These are phyloP conservation scores for Penicillium sp. DNA, from an alignment of 2,329 filamentous ascomycete genomes.

Conservation along the genomic window DNA sequence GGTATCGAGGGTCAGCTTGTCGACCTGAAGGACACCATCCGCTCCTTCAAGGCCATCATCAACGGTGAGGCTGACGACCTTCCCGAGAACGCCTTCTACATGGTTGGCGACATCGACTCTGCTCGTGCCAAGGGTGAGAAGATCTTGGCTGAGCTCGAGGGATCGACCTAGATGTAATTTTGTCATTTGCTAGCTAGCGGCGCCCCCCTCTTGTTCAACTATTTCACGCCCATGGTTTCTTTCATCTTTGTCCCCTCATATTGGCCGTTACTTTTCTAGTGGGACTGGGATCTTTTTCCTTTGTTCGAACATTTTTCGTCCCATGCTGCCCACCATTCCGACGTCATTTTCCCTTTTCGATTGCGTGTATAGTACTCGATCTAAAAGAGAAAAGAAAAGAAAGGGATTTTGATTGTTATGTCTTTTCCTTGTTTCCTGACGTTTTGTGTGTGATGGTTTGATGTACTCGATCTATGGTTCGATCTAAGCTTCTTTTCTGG, in stretches of 20 bases:
- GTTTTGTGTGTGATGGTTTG: background rate
- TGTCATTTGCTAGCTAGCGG: slow-evolving; percentile 38
- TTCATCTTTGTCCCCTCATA: slow-evolving; percentile 4
- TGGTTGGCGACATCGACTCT: slow-evolving; percentile 93
- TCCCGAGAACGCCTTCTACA: slow-evolving; percentile 92
- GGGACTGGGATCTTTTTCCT: slow-evolving; percentile 28
- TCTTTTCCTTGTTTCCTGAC: slow-evolving; percentile 2
- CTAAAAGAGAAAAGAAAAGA: slow-evolving; percentile 28
- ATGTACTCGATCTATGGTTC: background rate
- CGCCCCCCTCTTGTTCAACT: slow-evolving; percentile 23
- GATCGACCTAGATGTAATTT: slow-evolving; percentile 47
- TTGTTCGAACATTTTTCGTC: slow-evolving; percentile 16
- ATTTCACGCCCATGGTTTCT: slow-evolving; percentile 7
- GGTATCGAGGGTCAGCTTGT: slow-evolving; percentile 95
- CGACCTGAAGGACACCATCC: slow-evolving; percentile 97
- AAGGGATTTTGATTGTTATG: slow-evolving; percentile 22
- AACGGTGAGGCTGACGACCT: slow-evolving; percentile 92
- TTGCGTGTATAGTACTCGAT: slow-evolving; percentile 42
- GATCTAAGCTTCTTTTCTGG: slow-evolving; percentile 9
- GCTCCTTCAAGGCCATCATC: slow-evolving; percentile 95
- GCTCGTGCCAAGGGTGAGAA: slow-evolving; percentile 98
- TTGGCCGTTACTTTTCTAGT: slow-evolving; percentile 18
- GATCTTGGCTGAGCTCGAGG: slow-evolving; percentile 93
- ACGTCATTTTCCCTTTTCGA: slow-evolving; percentile 34
- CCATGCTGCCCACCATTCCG: slow-evolving; percentile 5